Evolutionary conservation across 169 alveolate genomes (phyloP).

Genomic region (Plasmodium yoelii): DNA sequence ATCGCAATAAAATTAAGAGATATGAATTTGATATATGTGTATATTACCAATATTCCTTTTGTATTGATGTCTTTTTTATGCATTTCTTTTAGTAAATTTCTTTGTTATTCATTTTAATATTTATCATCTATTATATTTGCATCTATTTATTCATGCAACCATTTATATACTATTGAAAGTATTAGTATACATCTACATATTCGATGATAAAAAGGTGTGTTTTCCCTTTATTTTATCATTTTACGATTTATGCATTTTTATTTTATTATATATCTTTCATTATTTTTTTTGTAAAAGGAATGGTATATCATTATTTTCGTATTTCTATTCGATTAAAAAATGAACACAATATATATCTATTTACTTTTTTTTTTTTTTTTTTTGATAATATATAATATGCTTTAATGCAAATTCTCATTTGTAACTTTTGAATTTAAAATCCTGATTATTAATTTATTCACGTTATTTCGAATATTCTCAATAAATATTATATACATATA

Average conservation of each 20-base stretch:
- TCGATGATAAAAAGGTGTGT: constrained; percentile 4
- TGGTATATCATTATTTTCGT: constrained; percentile 18
- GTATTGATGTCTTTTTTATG: neutral
- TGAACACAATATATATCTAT: constrained; percentile 15
- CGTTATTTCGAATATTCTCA: constrained; percentile 6
- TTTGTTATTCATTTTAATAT: constrained; percentile 14
- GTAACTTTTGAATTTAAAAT: constrained; percentile 36
- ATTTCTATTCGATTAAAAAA: constrained; percentile 23
- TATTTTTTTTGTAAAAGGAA: constrained; percentile 22
- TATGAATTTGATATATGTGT: too few species aligned
- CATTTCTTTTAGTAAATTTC: neutral
- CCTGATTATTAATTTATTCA: constrained; percentile 34
- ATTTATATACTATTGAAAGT: constrained; percentile 4
- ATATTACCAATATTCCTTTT: neutral
- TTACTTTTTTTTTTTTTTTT: neutral
- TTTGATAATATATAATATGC: constrained; percentile 18
- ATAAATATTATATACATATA: neutral
- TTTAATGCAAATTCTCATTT: constrained; percentile 43
- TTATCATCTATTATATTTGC: constrained; percentile 1
- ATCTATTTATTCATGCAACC: neutral
- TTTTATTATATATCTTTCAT: too few species aligned
- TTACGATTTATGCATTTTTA: neutral
- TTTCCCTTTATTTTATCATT: constrained; percentile 10
- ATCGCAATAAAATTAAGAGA: neutral
- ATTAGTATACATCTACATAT: neutral